These are phyloP conservation scores for Alternaria infectoria DNA, from an alignment of 2,329 filamentous ascomycete species.

Conservation along the genomic window DNA sequence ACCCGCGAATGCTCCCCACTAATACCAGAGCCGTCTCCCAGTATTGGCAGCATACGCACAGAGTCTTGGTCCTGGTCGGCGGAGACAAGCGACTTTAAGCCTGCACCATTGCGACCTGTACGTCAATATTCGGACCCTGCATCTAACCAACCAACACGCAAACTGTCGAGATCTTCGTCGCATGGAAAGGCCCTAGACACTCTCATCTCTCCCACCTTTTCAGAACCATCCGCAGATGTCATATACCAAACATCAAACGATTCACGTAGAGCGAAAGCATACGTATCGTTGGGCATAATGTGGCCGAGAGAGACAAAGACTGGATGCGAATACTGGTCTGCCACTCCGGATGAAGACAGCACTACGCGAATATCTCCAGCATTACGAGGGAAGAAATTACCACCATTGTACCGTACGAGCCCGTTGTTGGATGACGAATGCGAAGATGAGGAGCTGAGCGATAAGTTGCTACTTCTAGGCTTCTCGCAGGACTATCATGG, in stretches of 20 bases:
- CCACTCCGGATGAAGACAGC: neutral
- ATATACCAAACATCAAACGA: slow-evolving; percentile 20
- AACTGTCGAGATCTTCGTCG: slow-evolving; percentile 26
- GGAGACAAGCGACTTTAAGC: slow-evolving; percentile 6
- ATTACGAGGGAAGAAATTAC: slow-evolving; percentile 20
- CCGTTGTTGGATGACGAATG: slow-evolving; percentile 21
- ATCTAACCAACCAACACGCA: slow-evolving; percentile 23
- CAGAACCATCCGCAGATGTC: neutral
- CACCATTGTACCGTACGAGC: slow-evolving; percentile 16
- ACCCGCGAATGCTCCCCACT: slow-evolving; percentile 13
- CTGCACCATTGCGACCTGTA: slow-evolving; percentile 26
- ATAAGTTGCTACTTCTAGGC: slow-evolving; percentile 29
- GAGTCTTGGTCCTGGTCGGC: slow-evolving; percentile 17
- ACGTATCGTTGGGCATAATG: slow-evolving; percentile 25
- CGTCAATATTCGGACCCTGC: slow-evolving; percentile 15
- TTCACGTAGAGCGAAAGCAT: slow-evolving; percentile 31
- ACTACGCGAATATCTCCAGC: neutral
- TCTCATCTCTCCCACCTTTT: neutral
- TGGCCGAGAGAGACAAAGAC: slow-evolving; percentile 14
- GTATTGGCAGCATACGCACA: slow-evolving; percentile 16
- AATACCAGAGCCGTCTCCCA: slow-evolving; percentile 40
- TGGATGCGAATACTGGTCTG: slow-evolving; percentile 1
- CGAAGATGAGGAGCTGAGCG: slow-evolving; percentile 26
- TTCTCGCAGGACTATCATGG: slow-evolving; percentile 42
- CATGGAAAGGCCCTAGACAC: neutral